A percentile compares a stretch with the other conserved stretches of the same genome.
Evolutionary conservation across 2,329 filamentous ascomycete species (phyloP).

Genomic region (Neonectria ditissima): DNA sequence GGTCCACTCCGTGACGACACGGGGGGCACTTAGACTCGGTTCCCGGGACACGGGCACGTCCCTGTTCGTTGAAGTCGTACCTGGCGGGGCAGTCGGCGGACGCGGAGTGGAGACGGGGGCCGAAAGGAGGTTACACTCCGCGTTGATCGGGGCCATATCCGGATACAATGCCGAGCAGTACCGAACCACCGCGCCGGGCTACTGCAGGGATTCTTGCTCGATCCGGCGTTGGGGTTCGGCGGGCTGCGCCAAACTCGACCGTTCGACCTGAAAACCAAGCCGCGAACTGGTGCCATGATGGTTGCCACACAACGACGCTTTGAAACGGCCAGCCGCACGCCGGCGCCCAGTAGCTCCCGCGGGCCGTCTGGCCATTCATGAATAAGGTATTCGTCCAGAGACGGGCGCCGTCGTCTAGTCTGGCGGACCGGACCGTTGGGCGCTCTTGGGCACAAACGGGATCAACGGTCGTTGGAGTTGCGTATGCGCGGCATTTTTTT

Average conservation of each 20-base stretch:
- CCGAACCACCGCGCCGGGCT: slow-evolving; percentile 7
- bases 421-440: not conserved
- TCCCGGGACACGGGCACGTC: not conserved
- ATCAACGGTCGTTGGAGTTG: not conserved
- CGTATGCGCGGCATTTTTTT: not conserved
- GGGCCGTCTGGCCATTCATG: not conserved
- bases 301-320: not conserved
- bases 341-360: not conserved
- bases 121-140: not conserved
- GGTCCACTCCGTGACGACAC: not conserved
- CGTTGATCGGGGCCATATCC: slow-evolving; percentile 6
- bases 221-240: not conserved
- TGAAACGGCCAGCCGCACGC: not conserved
- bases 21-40: not conserved
- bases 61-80: not conserved
- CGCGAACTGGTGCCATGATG: not conserved
- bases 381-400: not conserved
- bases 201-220: not conserved
- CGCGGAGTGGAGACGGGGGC: not conserved
- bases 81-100: not conserved
- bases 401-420: not conserved
- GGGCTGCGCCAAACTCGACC: not conserved
- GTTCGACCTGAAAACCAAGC: not conserved
- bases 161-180: slow-evolving; percentile 10
- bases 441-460: not conserved